Evolutionary conservation across 257 asterid genomes (phyloP), one percentile per base, ranked within the genome.

Genomic region (Nicotiana obtusifolia): DNA sequence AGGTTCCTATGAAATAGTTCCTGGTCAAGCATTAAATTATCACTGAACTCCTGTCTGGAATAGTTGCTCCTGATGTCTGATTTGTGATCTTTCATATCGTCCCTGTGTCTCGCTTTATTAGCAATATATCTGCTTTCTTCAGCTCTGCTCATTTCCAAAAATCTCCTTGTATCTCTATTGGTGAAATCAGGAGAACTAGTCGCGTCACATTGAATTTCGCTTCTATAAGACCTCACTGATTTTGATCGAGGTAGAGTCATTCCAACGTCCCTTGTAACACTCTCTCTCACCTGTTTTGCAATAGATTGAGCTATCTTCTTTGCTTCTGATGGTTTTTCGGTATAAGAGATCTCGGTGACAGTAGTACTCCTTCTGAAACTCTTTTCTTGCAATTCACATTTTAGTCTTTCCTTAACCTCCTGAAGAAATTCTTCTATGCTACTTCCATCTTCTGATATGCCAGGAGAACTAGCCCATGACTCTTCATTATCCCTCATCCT

Each of bases 331-430:
- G 97, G 92, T 80, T 86, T 96, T 84, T 93, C 97, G 73, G 90
- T 77, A 15, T 86, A 91, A 44, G 97, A 97, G 59, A 97, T 92
- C 89, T 93, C 97, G 28, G 90, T 88, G 59, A 82, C 93, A 13
- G 86, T 88, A 61, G 81, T 89, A 68, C 87, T 86, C 87, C 84
- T 85, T 80, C 80, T 87, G 56, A 81, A 83, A 81, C 88, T 82
- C 73, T 86, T 88, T 52, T 97, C 97, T 83, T 96, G 97, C 85
- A 91, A 79, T 87, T 96, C 99, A 62, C 86, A 86, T 78, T 88
- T 92, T 78, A 96, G 86, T 85, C 97, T 93, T 87, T 89, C 97
- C 90, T 92, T 96, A 71, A 96, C 98, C 87, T 96, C 98, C 81
- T 88, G 91, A 53, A 96, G 99, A 84, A 96, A 94, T 78, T 92